Evolutionary conservation across 2,329 filamentous ascomycete species (phyloP), one percentile per base, ranked within the genome.

Genomic region (Venturia aucupariae): DNA sequence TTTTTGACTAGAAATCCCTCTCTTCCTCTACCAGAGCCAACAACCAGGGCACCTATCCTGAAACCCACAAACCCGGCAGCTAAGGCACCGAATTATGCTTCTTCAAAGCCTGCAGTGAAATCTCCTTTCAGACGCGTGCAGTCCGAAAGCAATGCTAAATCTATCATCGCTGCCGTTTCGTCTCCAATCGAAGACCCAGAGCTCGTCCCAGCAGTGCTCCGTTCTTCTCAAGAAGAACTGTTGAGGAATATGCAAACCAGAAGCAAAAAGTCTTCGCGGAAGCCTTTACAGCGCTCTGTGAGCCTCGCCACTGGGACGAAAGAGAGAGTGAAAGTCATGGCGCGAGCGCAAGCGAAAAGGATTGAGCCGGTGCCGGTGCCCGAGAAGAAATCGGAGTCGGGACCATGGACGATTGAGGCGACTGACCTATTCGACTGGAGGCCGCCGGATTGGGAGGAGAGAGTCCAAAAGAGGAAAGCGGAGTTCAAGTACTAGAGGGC

Each of bases 331-430:
- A 63, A 62, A 51, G 64, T 64, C 64, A 63, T 17, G 65, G 63
- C 27, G 67, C 65, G 63, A 62, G 61, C 64, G 51, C 64, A 66
- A 71, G 68, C 1, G 81, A 77, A 69, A 80, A 78, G 3, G 15
- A 27, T 24, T 2, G 42, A 30, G 24, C 61, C 61, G 44, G 41
- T 38, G 39, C 27, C 51, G 32, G 41, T 38, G 39, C 27, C 51
- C n/a, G 32, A 35, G 39, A 35, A 44, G 11, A 54, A 46, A 39
- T 24, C 19, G 4, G 83, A 82, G 68, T 77, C 82, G 19, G 86
- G 86, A 2, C 83, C 87, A 0, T 90, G 87, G 87, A 89, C 86
- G 68, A 81, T 80, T 30, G 87, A 90, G 70, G 86, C 87, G 0
- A 80, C 84, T 68, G 87, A 90, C 71, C 70, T 90, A 59, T 82